Base-by-base conservation (phyloP, 2,329 filamentous ascomycete genomes). In the Fusarium albosuccineum region DNA sequence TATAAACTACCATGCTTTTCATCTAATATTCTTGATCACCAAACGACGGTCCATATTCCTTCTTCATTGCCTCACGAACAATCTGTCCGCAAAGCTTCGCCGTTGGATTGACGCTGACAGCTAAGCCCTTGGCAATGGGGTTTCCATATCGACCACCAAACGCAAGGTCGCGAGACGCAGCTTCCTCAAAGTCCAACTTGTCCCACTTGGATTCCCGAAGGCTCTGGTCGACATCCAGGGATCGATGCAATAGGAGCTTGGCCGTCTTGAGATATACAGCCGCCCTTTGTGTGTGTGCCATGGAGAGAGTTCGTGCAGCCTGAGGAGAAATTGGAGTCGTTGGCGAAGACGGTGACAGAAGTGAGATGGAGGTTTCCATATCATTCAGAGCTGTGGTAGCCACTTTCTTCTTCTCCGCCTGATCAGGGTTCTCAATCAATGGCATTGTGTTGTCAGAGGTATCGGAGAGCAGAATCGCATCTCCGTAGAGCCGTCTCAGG, bases 271-370 rank as follows among this genome's bases (percentile, higher is more conserved):
- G 84, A 68, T 89, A 90, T 36, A 91, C 79, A 34, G 88, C 87
- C 4, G 86, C 91, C 49, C 91, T 85, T 75, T 94, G 92, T 0
- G 91, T 93, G 70, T 92, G 87, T 5, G 91, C 89, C 68, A 89
- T 87, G 2, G 89, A 87, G 9, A 95, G 79, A 0, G 91, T 89
- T 59, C 86, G 89, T 10, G 87, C 88, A 30, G 88, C 86, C 52
- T 88, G 85, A 7, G 87, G 83, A 3, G 91, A 93, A 34, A 93
- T 80, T 13, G 86, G 79, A 2, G 82, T 79, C 26, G 80, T 80
- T 2, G 83, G 75, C 1, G 81, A 83, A 1, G 78, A 72, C 0
- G 89, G 90, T 7, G 85, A 86, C 37, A 89, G 83, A 48, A 91
- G 81, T 3, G 74, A 71, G 51, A 93, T 88, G 45, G 88, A 88